A percentile compares a stretch with the other conserved stretches of the same genome.
These are phyloP conservation scores for Graphiopsis chlorocephala DNA, from an alignment of 2,329 filamentous ascomycete genomes.

Conservation along the genomic window DNA sequence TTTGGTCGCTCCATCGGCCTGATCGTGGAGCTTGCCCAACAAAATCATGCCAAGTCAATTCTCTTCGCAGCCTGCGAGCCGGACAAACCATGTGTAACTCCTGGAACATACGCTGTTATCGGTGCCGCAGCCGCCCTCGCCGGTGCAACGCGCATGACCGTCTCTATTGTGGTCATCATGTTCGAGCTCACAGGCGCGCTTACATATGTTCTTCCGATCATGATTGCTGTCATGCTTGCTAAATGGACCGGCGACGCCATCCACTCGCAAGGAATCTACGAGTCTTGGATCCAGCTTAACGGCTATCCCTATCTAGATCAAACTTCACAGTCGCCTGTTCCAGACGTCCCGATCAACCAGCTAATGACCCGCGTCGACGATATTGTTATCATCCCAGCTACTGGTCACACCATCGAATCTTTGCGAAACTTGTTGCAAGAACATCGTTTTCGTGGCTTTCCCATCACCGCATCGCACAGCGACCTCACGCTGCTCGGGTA, in stretches of 20 bases:
- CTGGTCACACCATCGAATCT: constrained; percentile 73
- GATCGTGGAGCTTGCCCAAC: constrained; percentile 83
- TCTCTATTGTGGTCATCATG: constrained; percentile 98
- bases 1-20: constrained; percentile 87
- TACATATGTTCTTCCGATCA: constrained; percentile 95
- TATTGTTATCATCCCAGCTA: constrained; percentile 79
- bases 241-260: constrained; percentile 99
- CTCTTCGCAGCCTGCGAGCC: constrained; percentile 76
- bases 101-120: constrained; percentile 94
- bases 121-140: constrained; percentile 92
- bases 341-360: constrained; percentile 79
- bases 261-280: constrained; percentile 89
- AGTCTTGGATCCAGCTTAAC: constrained; percentile 95
- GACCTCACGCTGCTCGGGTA: constrained; percentile 84
- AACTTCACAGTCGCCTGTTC: constrained; percentile 71
- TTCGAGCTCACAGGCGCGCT: constrained; percentile 96
- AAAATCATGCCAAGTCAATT: constrained; percentile 71
- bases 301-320: constrained; percentile 95
- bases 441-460: constrained; percentile 85
- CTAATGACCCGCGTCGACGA: constrained; percentile 94
- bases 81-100: constrained; percentile 83
- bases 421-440: constrained; percentile 68
- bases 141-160: constrained; percentile 92
- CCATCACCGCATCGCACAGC: constrained; percentile 75
- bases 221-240: constrained; percentile 96